Conservation (phyloP, 108 stramenopile species). For the Skeletonema menzelii region DNA sequence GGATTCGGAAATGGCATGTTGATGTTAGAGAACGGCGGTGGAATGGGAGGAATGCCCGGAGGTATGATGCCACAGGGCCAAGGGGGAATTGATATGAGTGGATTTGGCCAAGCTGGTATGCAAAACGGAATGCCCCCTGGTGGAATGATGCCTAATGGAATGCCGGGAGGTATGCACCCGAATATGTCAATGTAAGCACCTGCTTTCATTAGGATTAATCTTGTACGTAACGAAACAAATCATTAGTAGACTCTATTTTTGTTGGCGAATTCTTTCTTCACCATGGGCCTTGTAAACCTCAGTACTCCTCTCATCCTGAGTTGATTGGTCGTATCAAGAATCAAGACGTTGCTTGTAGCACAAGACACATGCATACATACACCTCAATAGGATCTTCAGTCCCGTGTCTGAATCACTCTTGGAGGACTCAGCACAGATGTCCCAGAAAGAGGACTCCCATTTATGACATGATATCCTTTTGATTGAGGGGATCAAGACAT, state of each 20-base stretch:
- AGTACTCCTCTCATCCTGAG: too few species aligned
- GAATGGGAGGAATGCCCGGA: conserved; percentile 30
- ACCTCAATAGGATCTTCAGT: too few species aligned
- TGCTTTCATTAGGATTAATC: conserved; percentile 2
- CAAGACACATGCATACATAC: too few species aligned
- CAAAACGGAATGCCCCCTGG: conserved; percentile 25
- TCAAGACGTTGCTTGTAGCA: too few species aligned
- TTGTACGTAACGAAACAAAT: conserved; percentile 1
- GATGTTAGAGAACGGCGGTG: conserved; percentile 76
- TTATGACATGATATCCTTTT: too few species aligned
- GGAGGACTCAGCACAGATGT: too few species aligned
- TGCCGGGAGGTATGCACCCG: conserved; percentile 23
- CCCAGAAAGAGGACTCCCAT: too few species aligned
- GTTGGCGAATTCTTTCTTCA: too few species aligned
- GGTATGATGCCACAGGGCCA: conserved; percentile 23
- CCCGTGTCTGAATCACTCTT: too few species aligned
- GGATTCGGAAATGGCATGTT: conserved; percentile 76
- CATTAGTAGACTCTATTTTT: not conserved
- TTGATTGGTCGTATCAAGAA: too few species aligned
- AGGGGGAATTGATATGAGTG: conserved; percentile 1
- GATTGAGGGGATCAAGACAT: too few species aligned
- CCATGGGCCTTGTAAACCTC: not conserved
- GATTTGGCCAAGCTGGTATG: conserved; percentile 26
- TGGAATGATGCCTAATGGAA: conserved; percentile 46
- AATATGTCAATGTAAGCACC: conserved; percentile 7